Conservation (phyloP, 345 rosid species). For the Populus alba region DNA sequence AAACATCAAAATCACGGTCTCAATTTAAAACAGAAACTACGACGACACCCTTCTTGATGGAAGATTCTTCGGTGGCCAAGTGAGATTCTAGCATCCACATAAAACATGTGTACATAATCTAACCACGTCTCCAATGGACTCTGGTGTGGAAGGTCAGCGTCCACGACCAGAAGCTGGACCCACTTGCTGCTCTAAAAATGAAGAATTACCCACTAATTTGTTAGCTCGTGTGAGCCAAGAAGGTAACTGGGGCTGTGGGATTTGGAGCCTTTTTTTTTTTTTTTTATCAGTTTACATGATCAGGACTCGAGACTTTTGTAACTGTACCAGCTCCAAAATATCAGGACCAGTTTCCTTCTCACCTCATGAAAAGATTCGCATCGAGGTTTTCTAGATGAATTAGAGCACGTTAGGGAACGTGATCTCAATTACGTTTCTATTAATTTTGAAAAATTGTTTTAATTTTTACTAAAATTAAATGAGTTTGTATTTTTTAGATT, state of each 20-base stretch:
- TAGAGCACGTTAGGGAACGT: too few relatives aligned
- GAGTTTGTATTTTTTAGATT: too few relatives aligned
- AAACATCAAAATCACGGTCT: background rate
- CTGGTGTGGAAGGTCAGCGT: constrained; percentile 7
- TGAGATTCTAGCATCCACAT: constrained; percentile 13
- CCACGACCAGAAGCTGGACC: constrained; percentile 3
- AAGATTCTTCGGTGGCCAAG: background rate
- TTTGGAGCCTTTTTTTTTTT: background rate
- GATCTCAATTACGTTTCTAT: too few relatives aligned
- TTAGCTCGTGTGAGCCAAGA: too few relatives aligned
- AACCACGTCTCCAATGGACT: constrained; percentile 12
- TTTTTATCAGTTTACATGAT: too few relatives aligned
- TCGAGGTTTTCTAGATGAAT: too few relatives aligned
- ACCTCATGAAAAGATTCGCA: background rate
- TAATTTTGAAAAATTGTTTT: too few relatives aligned
- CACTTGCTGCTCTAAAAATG: background rate
- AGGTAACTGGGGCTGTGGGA: background rate
- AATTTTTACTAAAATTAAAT: too few relatives aligned
- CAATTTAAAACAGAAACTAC: background rate
- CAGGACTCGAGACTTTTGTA: background rate
- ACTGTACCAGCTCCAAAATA: too few relatives aligned
- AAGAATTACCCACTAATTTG: background rate
- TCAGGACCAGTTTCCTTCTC: background rate
- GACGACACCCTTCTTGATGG: background rate
- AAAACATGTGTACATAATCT: constrained; percentile 9